A percentile compares a stretch with the other conserved stretches of the same genome.
Evolutionary conservation across 495 filamentous ascomycete species (phyloP).

Genomic region (Hypoxylon lienhwacheense): DNA sequence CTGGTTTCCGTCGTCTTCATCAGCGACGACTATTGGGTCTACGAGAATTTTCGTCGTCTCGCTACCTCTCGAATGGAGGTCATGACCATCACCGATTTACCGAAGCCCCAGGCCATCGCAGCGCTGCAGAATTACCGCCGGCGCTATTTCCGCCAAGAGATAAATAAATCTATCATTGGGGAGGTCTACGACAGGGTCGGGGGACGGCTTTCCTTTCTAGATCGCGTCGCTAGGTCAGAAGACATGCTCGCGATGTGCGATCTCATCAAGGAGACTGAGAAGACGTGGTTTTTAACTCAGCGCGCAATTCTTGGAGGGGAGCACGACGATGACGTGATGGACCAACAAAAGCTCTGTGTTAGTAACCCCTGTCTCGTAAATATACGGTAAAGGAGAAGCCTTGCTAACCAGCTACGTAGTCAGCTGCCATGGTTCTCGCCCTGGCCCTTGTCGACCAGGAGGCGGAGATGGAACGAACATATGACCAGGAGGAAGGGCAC

Average conservation of each 20-base stretch:
- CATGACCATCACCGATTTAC: conserved; percentile 76
- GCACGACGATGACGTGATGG: conserved; percentile 99
- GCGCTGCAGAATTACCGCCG: conserved; percentile 76
- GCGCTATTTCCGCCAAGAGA: conserved; percentile 65
- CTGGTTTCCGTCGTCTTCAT: conserved; percentile 90
- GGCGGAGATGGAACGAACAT: conserved; percentile 62
- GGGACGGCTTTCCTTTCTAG: conserved; percentile 82
- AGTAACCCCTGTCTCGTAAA: conserved; percentile 27
- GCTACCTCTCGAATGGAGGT: conserved; percentile 85
- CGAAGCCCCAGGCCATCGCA: conserved; percentile 70
- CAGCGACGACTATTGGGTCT: conserved; percentile 97
- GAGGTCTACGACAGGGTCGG: conserved; percentile 83
- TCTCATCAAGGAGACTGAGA: conserved; percentile 77
- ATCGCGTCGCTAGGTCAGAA: conserved; percentile 76
- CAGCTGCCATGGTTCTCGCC: conserved; percentile 91
- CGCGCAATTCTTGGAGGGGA: conserved; percentile 89
- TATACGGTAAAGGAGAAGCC: neutral
- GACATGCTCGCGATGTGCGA: conserved; percentile 80
- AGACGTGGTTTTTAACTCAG: conserved; percentile 92
- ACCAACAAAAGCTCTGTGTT: conserved; percentile 93
- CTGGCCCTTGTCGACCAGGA: conserved; percentile 83
- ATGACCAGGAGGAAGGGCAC: conserved; percentile 68
- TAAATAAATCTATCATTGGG: conserved; percentile 59
- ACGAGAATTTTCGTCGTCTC: conserved; percentile 87
- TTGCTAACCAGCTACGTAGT: conserved; percentile 46